Evolutionary conservation across 768 basidiomycete species (phyloP), one percentile per base, ranked within the genome.

Genomic region (Podaxis sp.): DNA sequence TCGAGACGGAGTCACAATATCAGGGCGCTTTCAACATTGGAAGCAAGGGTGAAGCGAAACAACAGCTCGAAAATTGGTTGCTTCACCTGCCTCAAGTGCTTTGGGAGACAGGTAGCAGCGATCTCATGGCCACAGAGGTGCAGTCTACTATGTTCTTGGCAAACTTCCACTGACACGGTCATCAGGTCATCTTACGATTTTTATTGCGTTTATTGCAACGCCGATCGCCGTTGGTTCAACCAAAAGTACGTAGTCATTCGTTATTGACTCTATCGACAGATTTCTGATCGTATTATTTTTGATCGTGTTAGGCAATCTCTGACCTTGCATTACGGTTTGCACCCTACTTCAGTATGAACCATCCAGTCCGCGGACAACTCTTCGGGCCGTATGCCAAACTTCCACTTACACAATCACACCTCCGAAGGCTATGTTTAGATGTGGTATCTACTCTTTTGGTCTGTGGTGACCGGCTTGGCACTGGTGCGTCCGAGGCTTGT

Each of bases 311-410:
- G 71, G 65, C 67, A 32, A 60, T 84, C 64, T 50, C 73, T 40
- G 67, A 76, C 48, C 71, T 93, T 51, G 77, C 79, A 61, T 78
- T 83, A 16, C 85, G 88, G 23, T 76, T 96, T 5, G 73, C 81
- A 9, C 93, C 94, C 18, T 97, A 86, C 74, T 98, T 97, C 74
- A 79, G 77, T 67, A 79, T 95, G 48, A 76, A 73, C 9, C 94
- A 97, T 70, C 79, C 91, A n/a, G 75, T 76, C 28, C 89, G 87
- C 51, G 95, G 94, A 7, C 75, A 78, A 57, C 68, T 95, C 35
- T 74, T 76, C 14, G 96, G 95, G 0, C 95, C 95, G 23, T 98
- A 87, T 74, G 72, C 76, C 55, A 89, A 84, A 69, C 74, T 97
- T n/a, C 80, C 84, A 13, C 23, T 16, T 37, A 42, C 16, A 35